Evolutionary conservation across 1,284 basidiomycete species (phyloP).

Genomic region (Schizophyllum amplum): DNA sequence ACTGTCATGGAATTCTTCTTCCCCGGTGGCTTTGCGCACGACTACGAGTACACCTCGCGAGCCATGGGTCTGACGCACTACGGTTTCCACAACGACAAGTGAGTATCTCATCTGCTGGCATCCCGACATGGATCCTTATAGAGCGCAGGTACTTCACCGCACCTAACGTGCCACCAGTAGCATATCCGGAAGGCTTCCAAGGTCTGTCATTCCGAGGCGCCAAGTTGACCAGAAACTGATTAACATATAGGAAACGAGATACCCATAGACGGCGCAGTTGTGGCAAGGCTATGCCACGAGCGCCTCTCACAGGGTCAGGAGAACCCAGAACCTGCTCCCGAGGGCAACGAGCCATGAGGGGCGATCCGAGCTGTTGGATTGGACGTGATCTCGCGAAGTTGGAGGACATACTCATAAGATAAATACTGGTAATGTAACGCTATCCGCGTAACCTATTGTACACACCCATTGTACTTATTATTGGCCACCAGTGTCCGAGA

Average conservation of each 20-base stretch:
- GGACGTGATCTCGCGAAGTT: too few relatives aligned
- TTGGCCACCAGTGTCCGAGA: background rate
- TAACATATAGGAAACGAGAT: constrained; percentile 31
- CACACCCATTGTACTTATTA: background rate
- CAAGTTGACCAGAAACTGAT: background rate
- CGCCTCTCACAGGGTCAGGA: constrained; percentile 19
- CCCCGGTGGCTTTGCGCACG: constrained; percentile 77
- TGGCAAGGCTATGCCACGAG: constrained; percentile 39
- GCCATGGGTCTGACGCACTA: constrained; percentile 80
- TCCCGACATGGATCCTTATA: background rate
- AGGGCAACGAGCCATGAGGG: background rate
- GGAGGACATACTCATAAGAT: too few relatives aligned
- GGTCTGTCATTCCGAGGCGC: constrained; percentile 15
- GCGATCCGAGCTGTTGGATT: too few relatives aligned
- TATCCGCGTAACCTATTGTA: background rate
- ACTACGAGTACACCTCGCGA: constrained; percentile 78
- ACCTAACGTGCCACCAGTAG: constrained; percentile 32
- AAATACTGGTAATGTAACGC: background rate
- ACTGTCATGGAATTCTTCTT: constrained; percentile 89
- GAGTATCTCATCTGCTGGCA: constrained; percentile 12
- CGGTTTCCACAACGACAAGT: constrained; percentile 66
- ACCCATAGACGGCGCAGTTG: constrained; percentile 40
- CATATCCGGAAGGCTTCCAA: constrained; percentile 51
- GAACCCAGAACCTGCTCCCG: background rate
- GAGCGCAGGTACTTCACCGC: constrained; percentile 40